Base-by-base conservation (phyloP, 208 protist genomes). In the Leishmania mexicana region DNA sequence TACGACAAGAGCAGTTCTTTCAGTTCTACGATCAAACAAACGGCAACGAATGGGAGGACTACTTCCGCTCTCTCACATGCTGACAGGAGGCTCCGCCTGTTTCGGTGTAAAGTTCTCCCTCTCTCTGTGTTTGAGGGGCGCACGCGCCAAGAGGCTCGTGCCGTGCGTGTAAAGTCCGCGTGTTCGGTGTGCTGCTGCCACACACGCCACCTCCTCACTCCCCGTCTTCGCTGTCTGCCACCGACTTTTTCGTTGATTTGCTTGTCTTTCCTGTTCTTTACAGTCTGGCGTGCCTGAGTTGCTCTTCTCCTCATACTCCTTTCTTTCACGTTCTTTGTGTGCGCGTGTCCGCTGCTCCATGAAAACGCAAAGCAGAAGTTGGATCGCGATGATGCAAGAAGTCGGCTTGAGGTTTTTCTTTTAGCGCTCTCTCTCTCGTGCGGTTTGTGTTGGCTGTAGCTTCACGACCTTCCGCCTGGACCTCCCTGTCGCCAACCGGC, bases 41-140 rank as follows among this genome's bases (percentile, higher is more conserved):
- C 57, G 40, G 81, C 13, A 85, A 84, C n/a, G 93, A 94, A 70
- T 94, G 89, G 92, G 92, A 95, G 57, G 86, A 89, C 62, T 95
- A 97, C 81, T 97, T 92, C 60, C 21, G 77, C 31, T 90, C 85
- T 42, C 85, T 93, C 15, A 87, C 40, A 47, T 83, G 38, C 38
- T 78, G 75, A 78, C 10, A 13, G 54, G n/a, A 58, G 2, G 28
- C 72, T 57, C 24, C 11, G 31, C 64, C 31, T 53, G 54, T 76
- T 40, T 28, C 15, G 31, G 21, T 49, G 67, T 28, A 21, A 49
- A 40, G 15, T 19, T 35, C 15, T 1, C 17, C 11, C n/a, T 71
- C 40, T 73, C 21, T 6, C 4, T 49, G 40, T 15, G 17, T 19
- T 28, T n/a, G 40, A 19, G 35, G n/a, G 28, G 28, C 58, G 62